Percentiles rank a stretch among this genome's conserved stretches.
phyloP scores from a whole-genome alignment of 139 green algal genomes.

The Micractinium conductrix region DNA sequence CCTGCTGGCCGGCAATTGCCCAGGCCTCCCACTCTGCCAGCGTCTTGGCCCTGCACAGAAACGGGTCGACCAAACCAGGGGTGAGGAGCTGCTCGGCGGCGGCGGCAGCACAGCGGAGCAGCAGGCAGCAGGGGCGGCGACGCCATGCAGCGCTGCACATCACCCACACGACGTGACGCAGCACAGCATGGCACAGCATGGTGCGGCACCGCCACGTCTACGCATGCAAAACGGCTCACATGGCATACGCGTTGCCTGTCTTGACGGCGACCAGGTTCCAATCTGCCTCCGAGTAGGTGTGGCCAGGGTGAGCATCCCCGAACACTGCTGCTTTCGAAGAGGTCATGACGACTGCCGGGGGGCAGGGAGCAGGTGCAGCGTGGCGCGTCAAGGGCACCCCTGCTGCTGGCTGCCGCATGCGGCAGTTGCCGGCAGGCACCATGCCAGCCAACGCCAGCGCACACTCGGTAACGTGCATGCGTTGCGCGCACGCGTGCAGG shows the following conservation, averaged over 20 bases:
- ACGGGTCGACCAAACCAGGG: too few species aligned
- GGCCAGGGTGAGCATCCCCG: conserved; percentile 23
- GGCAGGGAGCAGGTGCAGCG: background rate
- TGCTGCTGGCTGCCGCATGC: too few species aligned
- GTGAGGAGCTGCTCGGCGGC: too few species aligned
- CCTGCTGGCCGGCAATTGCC: conserved; percentile 36
- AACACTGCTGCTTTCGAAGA: conserved; percentile 54
- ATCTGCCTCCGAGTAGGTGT: background rate
- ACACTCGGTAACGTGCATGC: too few species aligned
- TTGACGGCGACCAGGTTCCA: background rate
- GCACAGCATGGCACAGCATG: background rate
- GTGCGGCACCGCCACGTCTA: background rate
- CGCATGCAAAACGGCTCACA: background rate
- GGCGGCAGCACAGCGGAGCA: too few species aligned
- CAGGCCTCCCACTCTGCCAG: conserved; percentile 55
- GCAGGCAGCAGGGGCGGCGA: background rate
- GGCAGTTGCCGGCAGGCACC: too few species aligned
- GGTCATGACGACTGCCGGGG: conserved; percentile 58
- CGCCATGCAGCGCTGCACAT: background rate
- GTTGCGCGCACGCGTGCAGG: too few species aligned
- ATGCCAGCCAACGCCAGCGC: too few species aligned
- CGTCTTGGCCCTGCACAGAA: conserved; percentile 52
- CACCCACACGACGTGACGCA: too few species aligned
- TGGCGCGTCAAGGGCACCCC: too few species aligned
- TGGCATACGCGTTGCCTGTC: background rate